Evolutionary conservation across 257 asterid species (phyloP).

Genomic region (Lithospermum erythrorhizon): DNA sequence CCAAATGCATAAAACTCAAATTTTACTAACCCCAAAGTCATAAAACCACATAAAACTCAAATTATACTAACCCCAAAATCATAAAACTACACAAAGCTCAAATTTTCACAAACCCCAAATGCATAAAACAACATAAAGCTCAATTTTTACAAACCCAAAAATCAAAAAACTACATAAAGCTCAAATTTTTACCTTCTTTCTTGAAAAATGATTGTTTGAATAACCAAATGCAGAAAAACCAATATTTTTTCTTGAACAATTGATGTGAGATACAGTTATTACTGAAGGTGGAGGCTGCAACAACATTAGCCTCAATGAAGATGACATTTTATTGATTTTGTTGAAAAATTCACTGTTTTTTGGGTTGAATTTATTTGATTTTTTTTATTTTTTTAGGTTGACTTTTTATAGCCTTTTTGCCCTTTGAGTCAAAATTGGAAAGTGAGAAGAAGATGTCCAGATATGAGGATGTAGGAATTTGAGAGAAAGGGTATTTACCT

Average conservation of each 20-base stretch:
- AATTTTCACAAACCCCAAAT: too few species aligned
- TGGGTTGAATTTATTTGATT: background rate
- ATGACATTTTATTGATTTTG: background rate
- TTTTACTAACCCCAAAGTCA: too few species aligned
- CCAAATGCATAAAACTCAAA: too few species aligned
- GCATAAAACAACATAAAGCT: too few species aligned
- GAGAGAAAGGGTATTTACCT: background rate
- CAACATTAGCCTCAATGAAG: slow-evolving; percentile 3
- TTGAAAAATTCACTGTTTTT: background rate
- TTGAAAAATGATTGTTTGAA: background rate
- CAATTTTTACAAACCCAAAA: too few species aligned
- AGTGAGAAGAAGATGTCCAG: background rate
- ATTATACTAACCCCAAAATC: too few species aligned
- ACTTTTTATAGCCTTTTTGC: background rate
- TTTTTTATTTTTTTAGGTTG: background rate
- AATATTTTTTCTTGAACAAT: background rate
- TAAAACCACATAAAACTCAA: too few species aligned
- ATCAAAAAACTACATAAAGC: too few species aligned
- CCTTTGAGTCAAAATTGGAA: background rate
- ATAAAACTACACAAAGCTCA: too few species aligned
- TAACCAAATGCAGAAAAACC: background rate
- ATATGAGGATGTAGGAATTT: background rate
- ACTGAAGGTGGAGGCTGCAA: slow-evolving; percentile 2
- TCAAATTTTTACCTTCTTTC: background rate
- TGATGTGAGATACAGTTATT: background rate